Base-by-base conservation (phyloP, 306 rosid species). In the Purshia tridentata region DNA sequence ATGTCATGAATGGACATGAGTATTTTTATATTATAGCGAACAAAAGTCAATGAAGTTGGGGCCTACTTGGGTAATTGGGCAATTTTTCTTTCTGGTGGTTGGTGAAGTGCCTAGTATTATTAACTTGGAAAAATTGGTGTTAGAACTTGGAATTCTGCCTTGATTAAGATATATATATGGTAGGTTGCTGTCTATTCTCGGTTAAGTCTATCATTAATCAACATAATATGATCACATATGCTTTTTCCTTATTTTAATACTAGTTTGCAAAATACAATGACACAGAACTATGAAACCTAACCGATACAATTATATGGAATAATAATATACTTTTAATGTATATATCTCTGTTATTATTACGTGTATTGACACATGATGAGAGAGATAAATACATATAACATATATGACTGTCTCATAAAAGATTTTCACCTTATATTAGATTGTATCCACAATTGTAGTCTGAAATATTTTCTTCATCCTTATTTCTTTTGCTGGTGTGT, bases 141-240 rank as follows among this genome's bases (percentile, higher is more conserved):
- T 23, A 10, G 19, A 59, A 59, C 20, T 59, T 35, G 20, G 55
- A 8, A 59, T 4, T 59, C 55, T 35, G 18, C 20, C 20, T 29
- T 6, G 44, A 35, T 56, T 56, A 20, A 16, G 59, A 68, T 42
- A 68, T 18, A 68, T 42, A 68, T 18, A 16, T 51, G 72, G 9
- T 70, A 18, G 64, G 58, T 53, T 40, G 41, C 20, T 23, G 74
- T 70, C 48, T 68, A 37, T 51, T 51, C 37, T 68, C 0, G 53
- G 18, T 37, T 40, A 12, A 69, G 4, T n/a, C 18, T 14, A 53
- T 9, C 29, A 22, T 9, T 67, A 67, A 29, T 23, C 14, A n/a
- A 23, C 18, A 8, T 29, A 15, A 18, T 39, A 22, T 29, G 35
- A 60, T 59, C 29, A 62, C 40, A 39, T 16, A 40, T 62, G 35